phyloP scores from a whole-genome alignment of 2,329 filamentous ascomycete genomes.

The Emydomyces testavorans region DNA sequence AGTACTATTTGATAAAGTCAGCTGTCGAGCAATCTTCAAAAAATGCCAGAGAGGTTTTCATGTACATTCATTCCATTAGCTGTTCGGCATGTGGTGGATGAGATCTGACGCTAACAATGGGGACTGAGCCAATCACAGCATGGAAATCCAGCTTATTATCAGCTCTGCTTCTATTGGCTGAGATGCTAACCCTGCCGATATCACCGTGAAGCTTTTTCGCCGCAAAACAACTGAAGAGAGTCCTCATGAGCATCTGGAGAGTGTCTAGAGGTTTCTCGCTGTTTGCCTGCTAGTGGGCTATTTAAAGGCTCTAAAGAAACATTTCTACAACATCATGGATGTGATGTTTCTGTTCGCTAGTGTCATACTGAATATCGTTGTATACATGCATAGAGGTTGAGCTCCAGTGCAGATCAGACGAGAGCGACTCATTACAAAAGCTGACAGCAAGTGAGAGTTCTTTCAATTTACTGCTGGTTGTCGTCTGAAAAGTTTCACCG shows the following conservation, averaged over 20 bases:
- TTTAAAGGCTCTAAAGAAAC: background rate
- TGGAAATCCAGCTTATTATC: background rate
- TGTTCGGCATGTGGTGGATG: background rate
- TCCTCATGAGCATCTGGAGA: background rate
- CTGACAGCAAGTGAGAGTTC: background rate
- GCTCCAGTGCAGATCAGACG: background rate
- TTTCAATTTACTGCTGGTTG: background rate
- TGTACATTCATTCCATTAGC: too few relatives aligned
- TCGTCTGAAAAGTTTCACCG: background rate
- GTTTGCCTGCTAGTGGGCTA: background rate
- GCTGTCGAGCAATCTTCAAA: too few relatives aligned
- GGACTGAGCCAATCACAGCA: background rate
- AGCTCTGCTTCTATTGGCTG: background rate
- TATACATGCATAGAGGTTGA: background rate
- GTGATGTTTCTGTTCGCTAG: background rate
- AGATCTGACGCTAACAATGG: background rate
- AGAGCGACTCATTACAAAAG: background rate
- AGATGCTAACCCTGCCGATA: background rate
- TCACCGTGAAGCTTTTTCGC: background rate
- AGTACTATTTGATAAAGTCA: too few relatives aligned
- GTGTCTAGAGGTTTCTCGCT: background rate
- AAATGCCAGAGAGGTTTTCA: too few relatives aligned
- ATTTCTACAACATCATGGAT: background rate
- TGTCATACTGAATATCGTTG: background rate
- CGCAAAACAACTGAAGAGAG: background rate